Evolutionary conservation across 164 flowering plant genomes (phyloP), one percentile per base, ranked within the genome.

Genomic region (Kalanchoe fedtschenkoi): DNA sequence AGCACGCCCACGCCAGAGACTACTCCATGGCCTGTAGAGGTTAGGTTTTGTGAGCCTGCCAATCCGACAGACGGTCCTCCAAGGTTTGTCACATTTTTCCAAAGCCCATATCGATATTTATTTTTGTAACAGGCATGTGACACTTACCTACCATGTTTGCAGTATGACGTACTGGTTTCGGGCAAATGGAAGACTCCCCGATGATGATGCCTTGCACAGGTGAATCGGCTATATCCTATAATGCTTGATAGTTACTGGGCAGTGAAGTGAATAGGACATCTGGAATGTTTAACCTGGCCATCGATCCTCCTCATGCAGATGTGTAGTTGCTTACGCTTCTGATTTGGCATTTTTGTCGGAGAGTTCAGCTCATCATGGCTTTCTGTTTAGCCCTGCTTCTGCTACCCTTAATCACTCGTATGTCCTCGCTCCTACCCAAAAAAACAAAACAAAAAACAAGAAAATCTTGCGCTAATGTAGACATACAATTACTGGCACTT

Each of bases 191-290:
- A 81, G 77, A 65, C 92, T 93, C 62, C 86, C 99, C 47, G 96
- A 90, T 81, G 99, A 93, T 64, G 91, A 77, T 59, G 92, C 96
- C 66, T 76, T 93, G 84, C 98, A 93, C 64, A 82, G 96, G 98
- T 93, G 51, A 43, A 43, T 21, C 11, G 22, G n/a, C n/a, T n/a
- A n/a, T n/a, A n/a, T n/a, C n/a, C n/a, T n/a, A n/a, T n/a, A n/a
- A n/a, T n/a, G n/a, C n/a, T n/a, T n/a, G n/a, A n/a, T n/a, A n/a
- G n/a, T n/a, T n/a, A n/a, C n/a, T n/a, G n/a, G n/a, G n/a, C n/a
- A n/a, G n/a, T n/a, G n/a, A n/a, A n/a, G n/a, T n/a, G n/a, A n/a
- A n/a, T n/a, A n/a, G n/a, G n/a, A n/a, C n/a, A n/a, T n/a, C n/a
- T n/a, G n/a, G n/a, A n/a, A n/a, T n/a, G n/a, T n/a, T n/a, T n/a